Conservation (phyloP, 2,329 filamentous ascomycete genomes). For the Myrmaecium sp. region DNA sequence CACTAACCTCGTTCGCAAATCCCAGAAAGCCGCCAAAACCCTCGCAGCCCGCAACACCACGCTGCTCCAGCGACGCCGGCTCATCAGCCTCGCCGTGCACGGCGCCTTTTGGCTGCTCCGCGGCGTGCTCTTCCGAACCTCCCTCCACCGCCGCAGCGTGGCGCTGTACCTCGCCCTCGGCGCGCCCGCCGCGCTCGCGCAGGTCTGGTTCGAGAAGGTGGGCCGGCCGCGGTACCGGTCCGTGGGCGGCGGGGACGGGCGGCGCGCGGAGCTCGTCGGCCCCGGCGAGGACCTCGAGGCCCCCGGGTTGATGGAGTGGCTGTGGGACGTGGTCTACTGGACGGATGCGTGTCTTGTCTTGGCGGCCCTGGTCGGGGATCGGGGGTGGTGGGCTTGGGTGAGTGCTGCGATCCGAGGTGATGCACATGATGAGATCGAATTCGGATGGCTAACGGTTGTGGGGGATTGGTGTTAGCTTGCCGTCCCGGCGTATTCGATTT, state of each 20-base stretch:
- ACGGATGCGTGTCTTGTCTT: conserved; percentile 63
- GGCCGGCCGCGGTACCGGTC: conserved; percentile 61
- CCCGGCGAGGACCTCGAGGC: conserved; percentile 80
- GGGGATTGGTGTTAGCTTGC: conserved; percentile 10
- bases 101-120: conserved; percentile 56
- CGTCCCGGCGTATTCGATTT: conserved; percentile 30
- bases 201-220: conserved; percentile 71
- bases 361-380: conserved; percentile 67
- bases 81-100: conserved; percentile 58
- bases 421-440: background rate
- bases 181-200: conserved; percentile 57
- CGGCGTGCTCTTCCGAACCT: conserved; percentile 44
- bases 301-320: conserved; percentile 82
- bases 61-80: conserved; percentile 65
- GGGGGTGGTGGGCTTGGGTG: conserved; percentile 50
- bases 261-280: conserved; percentile 51
- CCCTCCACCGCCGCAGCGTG: conserved; percentile 34
- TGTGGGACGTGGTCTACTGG: conserved; percentile 95
- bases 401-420: conserved; percentile 4
- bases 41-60: conserved; percentile 64
- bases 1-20: too few species aligned
- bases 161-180: conserved; percentile 57
- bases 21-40: conserved; percentile 35
- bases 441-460: background rate
- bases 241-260: conserved; percentile 28